phyloP scores from a whole-genome alignment of 306 rosid species.

The Gillenia trifoliata region DNA sequence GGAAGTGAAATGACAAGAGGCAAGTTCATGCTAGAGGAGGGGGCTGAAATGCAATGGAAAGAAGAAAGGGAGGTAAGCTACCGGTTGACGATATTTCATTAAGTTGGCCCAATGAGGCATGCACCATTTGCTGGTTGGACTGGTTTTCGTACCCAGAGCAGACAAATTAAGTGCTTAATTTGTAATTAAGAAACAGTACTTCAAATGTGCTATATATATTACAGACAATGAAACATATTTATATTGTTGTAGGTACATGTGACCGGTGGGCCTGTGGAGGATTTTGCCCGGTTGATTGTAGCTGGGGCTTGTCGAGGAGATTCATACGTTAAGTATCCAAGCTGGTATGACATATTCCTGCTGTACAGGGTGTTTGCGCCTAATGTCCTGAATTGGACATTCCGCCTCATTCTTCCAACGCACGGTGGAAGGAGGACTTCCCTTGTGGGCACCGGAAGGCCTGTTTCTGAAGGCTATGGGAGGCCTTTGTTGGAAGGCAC shows the following conservation, averaged over 20 bases:
- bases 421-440: constrained; percentile 42
- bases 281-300: constrained; percentile 70
- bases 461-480: constrained; percentile 22
- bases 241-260: constrained; percentile 44
- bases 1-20: constrained; percentile 76
- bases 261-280: constrained; percentile 55
- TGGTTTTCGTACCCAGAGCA: neutral
- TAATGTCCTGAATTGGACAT: constrained; percentile 60
- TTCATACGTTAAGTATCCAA: constrained; percentile 62
- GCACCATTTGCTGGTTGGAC: neutral
- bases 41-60: constrained; percentile 87
- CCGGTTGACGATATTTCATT: neutral
- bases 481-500: constrained; percentile 39
- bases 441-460: constrained; percentile 61
- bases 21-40: constrained; percentile 81
- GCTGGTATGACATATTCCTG: constrained; percentile 76
- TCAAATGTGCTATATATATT: neutral
- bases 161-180: too few relatives aligned
- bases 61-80: constrained; percentile 73
- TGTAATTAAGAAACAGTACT: neutral
- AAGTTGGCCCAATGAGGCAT: neutral
- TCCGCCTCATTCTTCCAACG: constrained; percentile 48
- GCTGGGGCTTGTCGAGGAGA: constrained; percentile 75
- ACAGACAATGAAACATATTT: neutral
- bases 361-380: constrained; percentile 70